phyloP scores from a whole-genome alignment of 2,329 filamentous ascomycete species.

The Calonectria ilicicola region DNA sequence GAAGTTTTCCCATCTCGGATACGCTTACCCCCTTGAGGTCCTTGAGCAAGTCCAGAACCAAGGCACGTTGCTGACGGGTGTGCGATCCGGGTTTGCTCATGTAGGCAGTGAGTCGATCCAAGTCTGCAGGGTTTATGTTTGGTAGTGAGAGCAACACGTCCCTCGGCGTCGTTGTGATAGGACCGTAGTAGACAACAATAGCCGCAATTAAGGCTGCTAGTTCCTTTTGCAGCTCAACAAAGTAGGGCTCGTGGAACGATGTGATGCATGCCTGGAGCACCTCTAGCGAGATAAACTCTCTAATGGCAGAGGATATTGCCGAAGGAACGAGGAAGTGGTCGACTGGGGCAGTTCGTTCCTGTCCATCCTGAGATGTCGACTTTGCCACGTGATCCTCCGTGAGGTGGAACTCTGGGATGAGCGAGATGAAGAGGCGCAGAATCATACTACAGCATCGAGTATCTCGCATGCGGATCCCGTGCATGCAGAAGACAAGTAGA shows the following conservation, averaged over 20 bases:
- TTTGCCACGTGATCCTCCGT: constrained; percentile 45
- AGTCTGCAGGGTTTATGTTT: constrained; percentile 75
- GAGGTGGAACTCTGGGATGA: constrained; percentile 86
- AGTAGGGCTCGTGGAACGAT: constrained; percentile 94
- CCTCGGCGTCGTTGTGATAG: constrained; percentile 76
- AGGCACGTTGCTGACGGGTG: constrained; percentile 81
- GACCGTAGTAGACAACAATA: constrained; percentile 82
- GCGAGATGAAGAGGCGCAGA: constrained; percentile 85
- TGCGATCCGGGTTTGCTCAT: constrained; percentile 69
- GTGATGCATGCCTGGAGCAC: constrained; percentile 91
- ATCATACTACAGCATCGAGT: constrained; percentile 89
- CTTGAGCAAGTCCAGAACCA: constrained; percentile 87
- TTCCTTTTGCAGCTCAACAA: constrained; percentile 95
- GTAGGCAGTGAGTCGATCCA: constrained; percentile 73
- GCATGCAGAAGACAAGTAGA: constrained; percentile 90
- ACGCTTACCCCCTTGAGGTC: constrained; percentile 92
- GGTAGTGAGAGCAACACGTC: constrained; percentile 84
- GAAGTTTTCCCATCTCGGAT: constrained; percentile 90
- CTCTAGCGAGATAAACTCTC: constrained; percentile 90
- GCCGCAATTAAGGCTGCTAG: constrained; percentile 88
- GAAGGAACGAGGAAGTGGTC: constrained; percentile 61
- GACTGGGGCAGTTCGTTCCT: constrained; percentile 33
- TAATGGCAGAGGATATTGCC: constrained; percentile 74
- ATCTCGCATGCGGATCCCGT: constrained; percentile 90
- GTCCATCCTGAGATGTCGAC: constrained; percentile 42